Evolutionary conservation across 139 green algal species (phyloP).

Genomic region (Spirogloea muscicola): DNA sequence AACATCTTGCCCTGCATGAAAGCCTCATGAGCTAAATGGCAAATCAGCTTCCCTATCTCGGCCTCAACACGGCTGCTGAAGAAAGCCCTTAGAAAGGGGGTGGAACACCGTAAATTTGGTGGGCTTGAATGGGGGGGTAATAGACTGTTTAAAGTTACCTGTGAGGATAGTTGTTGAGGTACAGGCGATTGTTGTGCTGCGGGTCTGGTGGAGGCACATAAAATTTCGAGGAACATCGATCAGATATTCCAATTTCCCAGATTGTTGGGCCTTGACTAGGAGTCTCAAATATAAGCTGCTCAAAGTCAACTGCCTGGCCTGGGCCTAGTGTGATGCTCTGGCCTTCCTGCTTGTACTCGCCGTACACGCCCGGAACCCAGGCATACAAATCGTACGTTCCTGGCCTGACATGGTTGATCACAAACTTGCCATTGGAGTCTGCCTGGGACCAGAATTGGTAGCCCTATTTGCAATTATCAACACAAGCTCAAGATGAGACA

Average conservation of each 20-base stretch:
- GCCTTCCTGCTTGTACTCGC: conserved; percentile 1
- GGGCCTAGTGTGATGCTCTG: background rate
- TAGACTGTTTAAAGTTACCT: no score
- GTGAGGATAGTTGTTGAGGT: background rate
- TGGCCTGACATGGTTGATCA: background rate
- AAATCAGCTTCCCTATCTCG: no score
- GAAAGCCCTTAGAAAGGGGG: no score
- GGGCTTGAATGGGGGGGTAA: no score
- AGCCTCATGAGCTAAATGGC: no score
- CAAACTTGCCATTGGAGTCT: background rate
- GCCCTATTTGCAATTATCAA: background rate
- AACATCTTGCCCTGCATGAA: no score
- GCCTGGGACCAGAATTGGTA: conserved; percentile 1
- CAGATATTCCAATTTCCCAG: conserved; percentile 3
- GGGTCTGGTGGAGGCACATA: conserved; percentile 3
- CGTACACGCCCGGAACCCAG: conserved; percentile 1
- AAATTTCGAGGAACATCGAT: background rate
- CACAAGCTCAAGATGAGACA: background rate
- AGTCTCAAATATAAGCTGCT: background rate
- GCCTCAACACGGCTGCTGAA: no score
- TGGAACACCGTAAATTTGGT: no score
- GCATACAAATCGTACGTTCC: conserved; percentile 8
- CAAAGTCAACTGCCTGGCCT: background rate
- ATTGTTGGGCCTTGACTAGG: background rate
- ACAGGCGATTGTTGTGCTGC: background rate